Conservation (phyloP, 2,329 filamentous ascomycete genomes). For the Taxawa tesnikishii region DNA sequence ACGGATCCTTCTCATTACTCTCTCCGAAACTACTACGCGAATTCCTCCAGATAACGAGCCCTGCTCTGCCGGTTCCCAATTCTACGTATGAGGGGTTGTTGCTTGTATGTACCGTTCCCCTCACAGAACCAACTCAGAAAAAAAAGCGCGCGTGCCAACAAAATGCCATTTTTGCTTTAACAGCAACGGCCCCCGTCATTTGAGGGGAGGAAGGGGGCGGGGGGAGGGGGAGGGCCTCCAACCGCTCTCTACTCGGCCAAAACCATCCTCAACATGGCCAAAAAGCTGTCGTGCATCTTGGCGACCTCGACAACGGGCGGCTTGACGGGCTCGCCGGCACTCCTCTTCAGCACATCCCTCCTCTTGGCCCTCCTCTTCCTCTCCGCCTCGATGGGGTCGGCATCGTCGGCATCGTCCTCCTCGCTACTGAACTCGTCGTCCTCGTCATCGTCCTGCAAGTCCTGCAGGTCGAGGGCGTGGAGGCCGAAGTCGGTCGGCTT, state of each 20-base stretch:
- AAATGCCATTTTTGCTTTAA: too few relatives aligned
- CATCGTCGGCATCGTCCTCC: slow-evolving; percentile 56
- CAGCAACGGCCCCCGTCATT: too few relatives aligned
- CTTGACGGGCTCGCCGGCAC: slow-evolving; percentile 24
- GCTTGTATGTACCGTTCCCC: too few relatives aligned
- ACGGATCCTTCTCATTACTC: too few relatives aligned
- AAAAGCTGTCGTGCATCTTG: slow-evolving; percentile 21
- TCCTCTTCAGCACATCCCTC: slow-evolving; percentile 56
- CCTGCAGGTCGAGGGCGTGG: slow-evolving; percentile 73
- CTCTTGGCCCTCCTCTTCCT: slow-evolving; percentile 62
- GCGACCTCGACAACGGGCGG: slow-evolving; percentile 19
- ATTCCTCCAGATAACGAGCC: too few relatives aligned
- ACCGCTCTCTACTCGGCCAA: slow-evolving; percentile 14
- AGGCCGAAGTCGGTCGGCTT: slow-evolving; percentile 80
- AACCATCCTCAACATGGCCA: slow-evolving; percentile 22
- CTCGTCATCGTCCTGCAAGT: slow-evolving; percentile 68
- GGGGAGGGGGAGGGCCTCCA: too few relatives aligned
- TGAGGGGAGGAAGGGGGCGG: too few relatives aligned
- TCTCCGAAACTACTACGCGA: too few relatives aligned
- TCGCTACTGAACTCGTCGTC: slow-evolving; percentile 56
- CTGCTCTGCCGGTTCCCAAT: too few relatives aligned
- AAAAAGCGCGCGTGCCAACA: too few relatives aligned
- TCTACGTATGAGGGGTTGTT: too few relatives aligned
- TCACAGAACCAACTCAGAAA: too few relatives aligned
- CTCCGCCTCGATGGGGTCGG: slow-evolving; percentile 83